Evolutionary conservation across 2,329 filamentous ascomycete species (phyloP), one percentile per base, ranked within the genome.

Genomic region (Colletotrichum sp.): DNA sequence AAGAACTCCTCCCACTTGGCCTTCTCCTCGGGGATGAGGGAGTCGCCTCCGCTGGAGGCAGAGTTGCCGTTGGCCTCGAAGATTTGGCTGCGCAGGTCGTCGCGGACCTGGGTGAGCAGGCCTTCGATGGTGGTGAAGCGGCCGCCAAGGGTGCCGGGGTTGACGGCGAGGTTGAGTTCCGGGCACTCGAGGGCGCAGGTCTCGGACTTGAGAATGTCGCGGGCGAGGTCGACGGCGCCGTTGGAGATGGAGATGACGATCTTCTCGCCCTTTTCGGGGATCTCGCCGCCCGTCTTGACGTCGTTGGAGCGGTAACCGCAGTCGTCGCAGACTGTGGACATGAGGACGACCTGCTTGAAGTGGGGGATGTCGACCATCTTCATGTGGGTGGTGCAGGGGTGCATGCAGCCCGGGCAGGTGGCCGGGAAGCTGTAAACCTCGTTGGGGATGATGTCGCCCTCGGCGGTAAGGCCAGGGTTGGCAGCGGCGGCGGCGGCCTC

Each of bases 361-460:
- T 98, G 94, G 1, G 97, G 97, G 77, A 99, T 98, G 81, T 98
- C 95, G 73, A 99, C 95, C 93, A 98, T 98, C 88, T 98, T 98
- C 95, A 98, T 98, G 85, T 98, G 96, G 12, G 98, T 98, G 6
- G 93, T 92, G 86, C 96, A 98, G 6, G 92, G 87, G 85, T 94
- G 94, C 82, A 93, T 93, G 88, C 97, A 99, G 77, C 95, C 96
- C 1, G 97, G 97, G 84, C 97, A 99, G 74, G 93, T 94, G 8
- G 96, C 94, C 4, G 96, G 96, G 86, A 99, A 97, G 75, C 93
- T 93, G 88, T 99, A 99, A 32, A 98, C 94, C 84, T 98, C 94
- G 83, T 98, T 94, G 78, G 98, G 95, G 64, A 97, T 90, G 80
- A 99, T 97, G n/a, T 98, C 94, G 34, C 95, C 93, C 58, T 94